A percentile compares a stretch with the other conserved stretches of the same genome.
These are phyloP conservation scores for Penicillium waksmanii DNA, from an alignment of 495 filamentous ascomycete genomes.

Conservation along the genomic window DNA sequence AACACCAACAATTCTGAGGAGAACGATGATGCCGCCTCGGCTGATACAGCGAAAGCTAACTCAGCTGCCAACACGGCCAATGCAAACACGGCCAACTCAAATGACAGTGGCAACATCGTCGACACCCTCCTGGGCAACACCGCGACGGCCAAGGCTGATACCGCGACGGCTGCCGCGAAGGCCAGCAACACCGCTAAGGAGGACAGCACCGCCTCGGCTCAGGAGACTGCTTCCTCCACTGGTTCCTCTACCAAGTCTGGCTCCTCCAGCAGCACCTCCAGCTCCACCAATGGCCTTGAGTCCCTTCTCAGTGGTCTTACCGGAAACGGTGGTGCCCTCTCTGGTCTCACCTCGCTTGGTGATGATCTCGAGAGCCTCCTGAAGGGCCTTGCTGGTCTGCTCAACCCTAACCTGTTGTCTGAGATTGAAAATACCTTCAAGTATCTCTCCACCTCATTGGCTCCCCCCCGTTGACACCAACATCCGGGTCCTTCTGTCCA, in stretches of 20 bases:
- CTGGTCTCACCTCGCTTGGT: slow-evolving; percentile 6
- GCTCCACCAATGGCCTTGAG: slow-evolving; percentile 8
- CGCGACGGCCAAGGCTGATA: slow-evolving; percentile 7
- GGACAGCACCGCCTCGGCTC: slow-evolving; percentile 1
- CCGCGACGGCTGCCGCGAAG: slow-evolving; percentile 1
- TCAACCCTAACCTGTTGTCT: slow-evolving; percentile 27
- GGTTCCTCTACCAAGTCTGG: slow-evolving; percentile 12
- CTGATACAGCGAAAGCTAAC: slow-evolving; percentile 8
- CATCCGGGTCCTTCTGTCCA: slow-evolving; percentile 40
- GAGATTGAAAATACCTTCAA: slow-evolving; percentile 41
- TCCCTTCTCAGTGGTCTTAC: slow-evolving; percentile 2
- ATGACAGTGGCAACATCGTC: not conserved
- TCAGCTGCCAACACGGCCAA: slow-evolving; percentile 14
- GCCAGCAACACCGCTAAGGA: slow-evolving; percentile 1
- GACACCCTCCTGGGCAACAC: slow-evolving; percentile 3
- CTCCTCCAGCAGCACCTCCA: slow-evolving; percentile 4
- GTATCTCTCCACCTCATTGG: slow-evolving; percentile 41
- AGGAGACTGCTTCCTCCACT: slow-evolving; percentile 11
- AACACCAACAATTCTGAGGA: slow-evolving; percentile 1
- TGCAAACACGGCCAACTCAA: slow-evolving; percentile 11
- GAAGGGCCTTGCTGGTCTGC: slow-evolving; percentile 24
- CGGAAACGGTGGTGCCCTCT: slow-evolving; percentile 3
- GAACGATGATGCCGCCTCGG: not conserved
- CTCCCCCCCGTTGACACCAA: slow-evolving; percentile 42
- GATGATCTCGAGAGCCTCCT: slow-evolving; percentile 16